These are phyloP conservation scores for Combretum micranthum DNA, from an alignment of 345 rosid species.

Conservation along the genomic window DNA sequence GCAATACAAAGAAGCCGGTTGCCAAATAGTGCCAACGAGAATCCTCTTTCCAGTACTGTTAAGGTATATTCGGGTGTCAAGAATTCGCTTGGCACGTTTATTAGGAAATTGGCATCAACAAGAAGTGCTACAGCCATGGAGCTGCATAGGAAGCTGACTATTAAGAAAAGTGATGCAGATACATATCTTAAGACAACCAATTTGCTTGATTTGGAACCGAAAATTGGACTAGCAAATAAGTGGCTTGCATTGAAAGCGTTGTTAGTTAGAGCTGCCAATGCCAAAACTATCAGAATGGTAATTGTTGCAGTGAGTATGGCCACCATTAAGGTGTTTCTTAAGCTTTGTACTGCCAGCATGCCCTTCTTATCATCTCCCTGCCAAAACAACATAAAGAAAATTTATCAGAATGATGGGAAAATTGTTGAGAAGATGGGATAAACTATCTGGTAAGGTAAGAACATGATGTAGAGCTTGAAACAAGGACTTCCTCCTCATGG, in stretches of 20 bases:
- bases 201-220: conserved; percentile 34
- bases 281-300: conserved; percentile 24
- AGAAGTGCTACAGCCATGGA: conserved; percentile 48
- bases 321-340: conserved; percentile 47
- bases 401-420: not conserved
- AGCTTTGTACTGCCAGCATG: conserved; percentile 44
- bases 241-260: conserved; percentile 30
- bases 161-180: conserved; percentile 35
- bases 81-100: conserved; percentile 22
- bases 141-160: conserved; percentile 61
- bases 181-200: conserved; percentile 44
- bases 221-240: conserved; percentile 17
- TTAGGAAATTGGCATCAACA: conserved; percentile 59
- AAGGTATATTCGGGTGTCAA: conserved; percentile 24
- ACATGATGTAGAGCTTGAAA: conserved; percentile 19
- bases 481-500: conserved; percentile 38
- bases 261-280: conserved; percentile 47
- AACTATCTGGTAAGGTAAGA: not conserved
- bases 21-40: conserved; percentile 46
- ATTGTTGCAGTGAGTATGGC: conserved; percentile 31
- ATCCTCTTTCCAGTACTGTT: conserved; percentile 52
- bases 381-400: not conserved
- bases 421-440: not conserved
- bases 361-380: conserved; percentile 46
- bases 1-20: conserved; percentile 51